Percentiles rank a stretch among this genome's conserved stretches.
Evolutionary conservation across 139 green algal species (phyloP).

Genomic region (Auxenochlorella pyrenoidosa): DNA sequence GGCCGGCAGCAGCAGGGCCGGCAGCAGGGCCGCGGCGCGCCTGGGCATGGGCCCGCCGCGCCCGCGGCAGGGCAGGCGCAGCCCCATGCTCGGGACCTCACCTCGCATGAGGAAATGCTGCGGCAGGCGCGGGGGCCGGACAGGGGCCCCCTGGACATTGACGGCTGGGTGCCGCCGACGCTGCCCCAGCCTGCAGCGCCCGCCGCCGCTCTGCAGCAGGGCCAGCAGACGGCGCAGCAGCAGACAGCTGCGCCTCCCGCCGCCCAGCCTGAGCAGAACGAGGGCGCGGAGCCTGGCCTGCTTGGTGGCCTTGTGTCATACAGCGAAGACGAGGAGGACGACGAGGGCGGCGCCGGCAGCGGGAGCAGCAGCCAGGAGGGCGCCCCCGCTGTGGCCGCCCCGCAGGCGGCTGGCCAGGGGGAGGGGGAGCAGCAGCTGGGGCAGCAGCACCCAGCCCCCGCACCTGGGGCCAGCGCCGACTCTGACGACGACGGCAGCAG

Average conservation of each 20-base stretch:
- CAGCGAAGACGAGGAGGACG: background rate
- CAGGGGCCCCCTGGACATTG: background rate
- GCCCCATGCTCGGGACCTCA: background rate
- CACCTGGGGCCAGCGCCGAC: background rate
- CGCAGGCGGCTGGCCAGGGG: background rate
- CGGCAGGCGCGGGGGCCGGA: background rate
- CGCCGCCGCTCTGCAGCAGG: background rate
- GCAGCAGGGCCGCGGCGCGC: background rate
- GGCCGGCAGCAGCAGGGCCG: background rate
- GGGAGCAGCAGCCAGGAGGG: background rate
- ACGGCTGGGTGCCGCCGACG: slow-evolving; percentile 31
- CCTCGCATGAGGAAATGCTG: slow-evolving; percentile 22
- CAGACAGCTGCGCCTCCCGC: no score
- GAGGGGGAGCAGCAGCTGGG: background rate
- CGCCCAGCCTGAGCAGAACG: background rate
- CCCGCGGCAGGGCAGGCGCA: background rate
- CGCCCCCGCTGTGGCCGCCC: background rate
- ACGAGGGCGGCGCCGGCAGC: background rate
- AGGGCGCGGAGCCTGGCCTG: background rate
- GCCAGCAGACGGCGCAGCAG: background rate
- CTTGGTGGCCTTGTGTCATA: background rate
- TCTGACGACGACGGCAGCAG: background rate
- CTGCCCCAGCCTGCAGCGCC: background rate
- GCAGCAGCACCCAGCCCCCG: background rate
- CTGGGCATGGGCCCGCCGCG: background rate